phyloP scores from a whole-genome alignment of 2,329 filamentous ascomycete genomes.

The Aureobasidium musti region DNA sequence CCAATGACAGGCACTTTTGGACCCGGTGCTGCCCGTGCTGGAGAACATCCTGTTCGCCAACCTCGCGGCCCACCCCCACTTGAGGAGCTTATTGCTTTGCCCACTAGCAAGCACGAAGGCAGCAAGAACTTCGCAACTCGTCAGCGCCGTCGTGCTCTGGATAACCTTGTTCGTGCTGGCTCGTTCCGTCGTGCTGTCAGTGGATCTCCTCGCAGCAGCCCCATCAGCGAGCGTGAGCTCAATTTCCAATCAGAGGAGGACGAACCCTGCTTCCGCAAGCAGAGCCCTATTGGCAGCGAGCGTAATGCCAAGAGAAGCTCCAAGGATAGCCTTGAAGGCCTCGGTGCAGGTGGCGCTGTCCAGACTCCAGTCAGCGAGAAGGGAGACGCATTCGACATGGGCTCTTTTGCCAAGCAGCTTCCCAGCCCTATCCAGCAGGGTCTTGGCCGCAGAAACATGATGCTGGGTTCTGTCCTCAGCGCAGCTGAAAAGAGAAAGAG shows the following conservation, averaged over 20 bases:
- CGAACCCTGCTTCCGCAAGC: conserved; percentile 63
- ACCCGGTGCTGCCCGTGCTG: conserved; percentile 87
- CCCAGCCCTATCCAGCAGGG: conserved; percentile 37
- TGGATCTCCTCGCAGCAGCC: conserved; percentile 65
- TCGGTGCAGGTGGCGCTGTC: conserved; percentile 53
- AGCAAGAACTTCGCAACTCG: conserved; percentile 96
- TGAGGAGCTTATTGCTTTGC: conserved; percentile 86
- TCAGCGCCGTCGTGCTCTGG: conserved; percentile 85
- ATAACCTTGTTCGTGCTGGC: conserved; percentile 87
- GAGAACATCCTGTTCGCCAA: conserved; percentile 91
- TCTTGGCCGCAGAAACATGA: conserved; percentile 67
- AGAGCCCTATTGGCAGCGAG: conserved; percentile 45
- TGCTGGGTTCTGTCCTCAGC: conserved; percentile 76
- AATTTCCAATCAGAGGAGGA: conserved; percentile 73
- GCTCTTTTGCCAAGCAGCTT: conserved; percentile 38
- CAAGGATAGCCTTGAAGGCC: conserved; percentile 40
- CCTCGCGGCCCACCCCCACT: conserved; percentile 88
- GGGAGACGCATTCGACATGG: conserved; percentile 35
- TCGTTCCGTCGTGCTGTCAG: conserved; percentile 75
- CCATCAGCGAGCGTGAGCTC: conserved; percentile 77
- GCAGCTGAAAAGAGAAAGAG: conserved; percentile 88
- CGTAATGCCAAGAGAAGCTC: conserved; percentile 44
- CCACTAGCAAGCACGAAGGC: conserved; percentile 88
- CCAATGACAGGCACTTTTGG: conserved; percentile 84
- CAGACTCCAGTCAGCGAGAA: conserved; percentile 57